A percentile compares a stretch with the other conserved stretches of the same genome.
phyloP scores from a whole-genome alignment of 2,329 filamentous ascomycete species.

The Colletotrichum sp. region DNA sequence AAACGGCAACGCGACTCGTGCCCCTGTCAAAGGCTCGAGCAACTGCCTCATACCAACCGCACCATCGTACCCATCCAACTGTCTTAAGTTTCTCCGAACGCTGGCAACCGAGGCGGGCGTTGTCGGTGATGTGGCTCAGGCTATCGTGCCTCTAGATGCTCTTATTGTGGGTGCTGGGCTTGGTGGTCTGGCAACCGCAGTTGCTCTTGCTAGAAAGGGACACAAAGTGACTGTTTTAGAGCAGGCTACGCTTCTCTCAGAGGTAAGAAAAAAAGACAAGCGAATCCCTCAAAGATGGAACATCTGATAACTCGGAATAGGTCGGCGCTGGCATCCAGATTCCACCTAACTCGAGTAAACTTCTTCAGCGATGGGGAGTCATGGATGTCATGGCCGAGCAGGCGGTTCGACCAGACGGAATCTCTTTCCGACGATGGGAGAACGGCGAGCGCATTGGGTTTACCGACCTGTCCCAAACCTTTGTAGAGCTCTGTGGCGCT shows the following conservation, averaged over 20 bases:
- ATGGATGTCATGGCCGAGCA: conserved; percentile 25
- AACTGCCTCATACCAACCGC: not conserved
- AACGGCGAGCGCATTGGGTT: conserved; percentile 27
- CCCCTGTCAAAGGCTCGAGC: not conserved
- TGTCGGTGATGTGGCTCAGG: not conserved
- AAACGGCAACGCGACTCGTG: not conserved
- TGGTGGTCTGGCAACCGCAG: conserved; percentile 17
- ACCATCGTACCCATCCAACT: conserved; percentile 15
- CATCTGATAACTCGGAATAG: not conserved
- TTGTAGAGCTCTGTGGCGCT: conserved; percentile 29
- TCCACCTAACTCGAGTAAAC: conserved; percentile 22
- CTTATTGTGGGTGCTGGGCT: conserved; percentile 21
- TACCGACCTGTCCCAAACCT: conserved; percentile 24
- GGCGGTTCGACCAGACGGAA: conserved; percentile 23
- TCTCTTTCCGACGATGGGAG: conserved; percentile 28
- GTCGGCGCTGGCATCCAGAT: conserved; percentile 25
- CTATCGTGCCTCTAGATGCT: not conserved
- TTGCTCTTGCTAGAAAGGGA: conserved; percentile 9
- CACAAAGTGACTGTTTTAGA: conserved; percentile 20
- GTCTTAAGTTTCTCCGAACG: conserved; percentile 8
- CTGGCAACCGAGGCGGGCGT: not conserved
- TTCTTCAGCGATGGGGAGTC: conserved; percentile 23
- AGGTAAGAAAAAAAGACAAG: not conserved
- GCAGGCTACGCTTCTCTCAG: conserved; percentile 7
- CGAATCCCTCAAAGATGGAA: not conserved